Base-by-base conservation (phyloP, 768 basidiomycete genomes). In the Hebeloma cylindrosporum region DNA sequence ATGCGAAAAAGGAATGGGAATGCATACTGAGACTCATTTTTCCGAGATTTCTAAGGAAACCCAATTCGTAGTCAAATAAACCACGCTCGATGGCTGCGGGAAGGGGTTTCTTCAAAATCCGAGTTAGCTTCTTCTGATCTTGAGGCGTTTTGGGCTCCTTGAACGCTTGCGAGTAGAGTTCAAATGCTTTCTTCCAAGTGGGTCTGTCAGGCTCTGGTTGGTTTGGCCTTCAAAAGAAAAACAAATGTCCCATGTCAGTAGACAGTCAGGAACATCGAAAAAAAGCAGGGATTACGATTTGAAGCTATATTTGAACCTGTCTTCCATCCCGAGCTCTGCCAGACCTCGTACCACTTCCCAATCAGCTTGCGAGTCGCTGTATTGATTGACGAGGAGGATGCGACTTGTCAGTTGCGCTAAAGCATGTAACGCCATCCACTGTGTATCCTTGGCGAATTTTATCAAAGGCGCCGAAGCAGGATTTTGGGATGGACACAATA, bases 391-490 rank as follows among this genome's bases (percentile, higher is more conserved):
- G 14, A 84, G 68, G 23, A 91, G 62, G 10, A 90, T 62, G 16
- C 79, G 69, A 32, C 82, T 82, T 0, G 87, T 79, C 51, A 78
- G 80, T 41, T 83, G 82, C 1, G 78, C 68, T 22, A 88, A 73
- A 1, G 88, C 88, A 53, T 89, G 83, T 11, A 93, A 63, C 4
- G 80, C 83, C 75, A 89, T 79, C 84, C 88, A 90, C 41, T 80
- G 64, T 7, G 71, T 64, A n/a, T 73, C 66, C 40, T 79, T 71
- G 9, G 80, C 81, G 52, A 80, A 83, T 32, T 69, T 69, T 11
- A 90, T 53, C 3, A 93, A 73, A 0, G 80, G 74, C 3, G 70
- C 62, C 3, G 77, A 78, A 5, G 79, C 80, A 0, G 87, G 88
- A 60, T 92, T 94, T 48, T 85, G 83, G 3, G 75, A 68, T 4